phyloP scores from a whole-genome alignment of 805 yeast species.

The Brettanomyces anomalus region DNA sequence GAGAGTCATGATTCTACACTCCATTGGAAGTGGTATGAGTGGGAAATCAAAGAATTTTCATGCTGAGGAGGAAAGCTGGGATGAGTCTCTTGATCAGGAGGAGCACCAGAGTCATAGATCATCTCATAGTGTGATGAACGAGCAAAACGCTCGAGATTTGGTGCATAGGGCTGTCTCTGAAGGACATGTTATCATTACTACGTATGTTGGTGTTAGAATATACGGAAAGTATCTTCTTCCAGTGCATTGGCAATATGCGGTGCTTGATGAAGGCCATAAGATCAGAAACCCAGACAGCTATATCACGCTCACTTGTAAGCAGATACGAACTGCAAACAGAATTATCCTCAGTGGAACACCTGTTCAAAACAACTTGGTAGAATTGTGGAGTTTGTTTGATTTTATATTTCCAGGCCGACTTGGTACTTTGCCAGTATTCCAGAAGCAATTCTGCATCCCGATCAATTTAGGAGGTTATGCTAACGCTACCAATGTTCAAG shows the following conservation, averaged over 20 bases:
- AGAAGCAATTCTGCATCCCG: conserved; percentile 84
- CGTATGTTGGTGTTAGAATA: conserved; percentile 55
- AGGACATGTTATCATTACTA: conserved; percentile 85
- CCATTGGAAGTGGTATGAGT: conserved; percentile 84
- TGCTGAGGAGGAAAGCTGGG: conserved; percentile 38
- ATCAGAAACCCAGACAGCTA: conserved; percentile 91
- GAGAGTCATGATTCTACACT: conserved; percentile 76
- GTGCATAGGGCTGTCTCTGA: conserved; percentile 48
- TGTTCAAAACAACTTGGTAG: conserved; percentile 85
- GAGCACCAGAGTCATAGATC: conserved; percentile 25
- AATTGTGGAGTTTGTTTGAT: conserved; percentile 92
- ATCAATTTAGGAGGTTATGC: conserved; percentile 98
- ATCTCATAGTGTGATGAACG: conserved; percentile 18
- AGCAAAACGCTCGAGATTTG: conserved; percentile 29
- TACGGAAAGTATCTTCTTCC: conserved; percentile 54
- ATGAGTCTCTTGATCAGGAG: conserved; percentile 36
- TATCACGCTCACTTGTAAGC: conserved; percentile 78
- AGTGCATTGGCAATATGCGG: conserved; percentile 79
- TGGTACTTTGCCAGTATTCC: conserved; percentile 93
- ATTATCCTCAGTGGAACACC: conserved; percentile 93
- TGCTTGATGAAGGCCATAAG: conserved; percentile 94
- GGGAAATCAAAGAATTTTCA: conserved; percentile 12
- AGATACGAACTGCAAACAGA: conserved; percentile 74
- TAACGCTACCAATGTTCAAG: conserved; percentile 91
- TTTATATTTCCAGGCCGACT: conserved; percentile 90